Evolutionary conservation across 2,329 filamentous ascomycete genomes (phyloP).

Genomic region (Beauveria sp.): DNA sequence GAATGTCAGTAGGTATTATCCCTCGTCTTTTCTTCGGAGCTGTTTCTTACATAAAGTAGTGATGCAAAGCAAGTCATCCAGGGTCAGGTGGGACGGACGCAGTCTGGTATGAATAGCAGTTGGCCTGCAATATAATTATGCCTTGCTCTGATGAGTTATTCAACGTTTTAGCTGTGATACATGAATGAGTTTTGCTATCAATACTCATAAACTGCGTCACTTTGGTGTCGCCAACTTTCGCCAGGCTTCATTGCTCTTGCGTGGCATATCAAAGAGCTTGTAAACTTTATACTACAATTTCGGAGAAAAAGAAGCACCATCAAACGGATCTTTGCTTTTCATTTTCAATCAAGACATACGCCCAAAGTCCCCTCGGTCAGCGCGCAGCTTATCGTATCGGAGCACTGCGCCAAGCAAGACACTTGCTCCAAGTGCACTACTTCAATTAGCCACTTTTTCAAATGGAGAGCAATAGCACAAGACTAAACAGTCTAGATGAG

Average conservation of each 20-base stretch:
- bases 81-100: not conserved
- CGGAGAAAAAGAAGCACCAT: too few relatives aligned
- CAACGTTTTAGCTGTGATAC: too few relatives aligned
- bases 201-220: too few relatives aligned
- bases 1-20: not conserved
- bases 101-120: not conserved
- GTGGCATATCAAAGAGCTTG: not conserved
- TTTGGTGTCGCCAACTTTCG: not conserved
- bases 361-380: not conserved
- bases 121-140: not conserved
- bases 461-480: not conserved
- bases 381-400: slow-evolving; percentile 14
- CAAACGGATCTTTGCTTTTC: too few relatives aligned
- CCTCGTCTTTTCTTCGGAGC: not conserved
- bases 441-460: not conserved
- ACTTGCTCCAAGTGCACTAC: slow-evolving; percentile 19
- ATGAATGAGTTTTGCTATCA: too few relatives aligned
- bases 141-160: not conserved
- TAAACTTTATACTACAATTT: too few relatives aligned
- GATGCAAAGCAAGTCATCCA: not conserved
- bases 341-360: not conserved
- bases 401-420: slow-evolving; percentile 20
- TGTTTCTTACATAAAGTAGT: not conserved
- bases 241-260: not conserved
- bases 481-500: not conserved